phyloP scores from a whole-genome alignment of 1,284 basidiomycete species.

The Cryptococcus floricola region DNA sequence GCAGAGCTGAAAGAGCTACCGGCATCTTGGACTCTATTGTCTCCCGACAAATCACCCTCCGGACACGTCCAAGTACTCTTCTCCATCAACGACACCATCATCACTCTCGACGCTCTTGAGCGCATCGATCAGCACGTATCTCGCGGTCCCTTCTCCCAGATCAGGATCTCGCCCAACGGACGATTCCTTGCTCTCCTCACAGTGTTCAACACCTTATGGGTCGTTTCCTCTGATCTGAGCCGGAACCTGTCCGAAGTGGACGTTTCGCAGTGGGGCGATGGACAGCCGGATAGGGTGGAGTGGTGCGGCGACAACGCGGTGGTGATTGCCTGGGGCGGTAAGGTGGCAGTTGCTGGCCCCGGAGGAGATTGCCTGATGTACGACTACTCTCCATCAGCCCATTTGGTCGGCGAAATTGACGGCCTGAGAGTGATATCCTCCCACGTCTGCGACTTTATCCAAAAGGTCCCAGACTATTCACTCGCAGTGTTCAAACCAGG shows the following conservation, averaged over 20 bases:
- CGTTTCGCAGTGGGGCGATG: conserved; percentile 35
- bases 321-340: conserved; percentile 71
- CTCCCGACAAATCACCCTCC: conserved; percentile 77
- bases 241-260: conserved; percentile 84
- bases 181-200: conserved; percentile 85
- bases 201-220: conserved; percentile 70
- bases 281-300: conserved; percentile 60
- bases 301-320: conserved; percentile 98
- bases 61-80: conserved; percentile 81
- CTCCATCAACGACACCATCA: conserved; percentile 68
- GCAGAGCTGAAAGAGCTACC: conserved; percentile 71
- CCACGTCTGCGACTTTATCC: conserved; percentile 80
- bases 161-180: conserved; percentile 87
- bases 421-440: conserved; percentile 78
- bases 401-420: conserved; percentile 79
- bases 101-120: conserved; percentile 80
- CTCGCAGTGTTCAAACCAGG: conserved; percentile 85
- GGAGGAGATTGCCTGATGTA: conserved; percentile 82
- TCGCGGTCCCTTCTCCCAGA: conserved; percentile 79
- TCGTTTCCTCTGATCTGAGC: conserved; percentile 88
- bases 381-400: conserved; percentile 69
- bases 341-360: conserved; percentile 82
- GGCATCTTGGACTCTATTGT: conserved; percentile 76
- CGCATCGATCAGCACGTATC: conserved; percentile 80
- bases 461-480: conserved; percentile 84